These are phyloP conservation scores for Saccharomyces hybrid DNA, from an alignment of 1,139 yeast genomes.

Conservation along the genomic window DNA sequence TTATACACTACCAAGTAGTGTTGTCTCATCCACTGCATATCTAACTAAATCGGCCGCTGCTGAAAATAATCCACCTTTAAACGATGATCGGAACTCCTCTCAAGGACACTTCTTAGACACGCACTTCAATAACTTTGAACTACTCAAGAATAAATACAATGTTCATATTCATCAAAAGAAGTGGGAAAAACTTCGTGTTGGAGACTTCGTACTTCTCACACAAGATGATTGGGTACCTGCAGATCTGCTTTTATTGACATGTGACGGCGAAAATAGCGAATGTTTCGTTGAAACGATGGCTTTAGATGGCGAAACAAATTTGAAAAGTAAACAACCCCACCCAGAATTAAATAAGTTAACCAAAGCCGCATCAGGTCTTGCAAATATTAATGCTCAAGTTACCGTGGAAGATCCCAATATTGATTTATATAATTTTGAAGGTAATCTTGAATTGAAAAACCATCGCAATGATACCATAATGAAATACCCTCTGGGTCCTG, in stretches of 20 bases:
- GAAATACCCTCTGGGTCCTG: conserved; percentile 61
- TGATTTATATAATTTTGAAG: conserved; percentile 89
- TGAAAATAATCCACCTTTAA: neutral
- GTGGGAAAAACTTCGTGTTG: conserved; percentile 81
- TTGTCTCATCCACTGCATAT: conserved; percentile 5
- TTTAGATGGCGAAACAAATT: conserved; percentile 90
- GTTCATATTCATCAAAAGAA: conserved; percentile 28
- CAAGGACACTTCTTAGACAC: conserved; percentile 5
- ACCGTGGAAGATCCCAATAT: conserved; percentile 85
- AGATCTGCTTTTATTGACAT: conserved; percentile 64
- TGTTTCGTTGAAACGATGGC: conserved; percentile 95
- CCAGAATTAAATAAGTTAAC: conserved; percentile 48
- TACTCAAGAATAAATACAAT: conserved; percentile 21
- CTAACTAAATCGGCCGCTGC: neutral
- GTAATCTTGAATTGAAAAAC: conserved; percentile 40
- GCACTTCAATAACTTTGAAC: conserved; percentile 23
- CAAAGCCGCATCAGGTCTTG: conserved; percentile 46
- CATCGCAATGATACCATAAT: conserved; percentile 23
- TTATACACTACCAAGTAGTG: neutral
- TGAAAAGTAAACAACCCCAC: conserved; percentile 68
- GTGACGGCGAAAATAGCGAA: conserved; percentile 60
- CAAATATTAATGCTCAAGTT: conserved; percentile 44
- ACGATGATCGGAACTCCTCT: neutral
- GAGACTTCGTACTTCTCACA: conserved; percentile 64
- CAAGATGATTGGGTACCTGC: conserved; percentile 95